Evolutionary conservation across 2,329 filamentous ascomycete genomes (phyloP), one percentile per base, ranked within the genome.

Genomic region (Aaosphaeria arxii): DNA sequence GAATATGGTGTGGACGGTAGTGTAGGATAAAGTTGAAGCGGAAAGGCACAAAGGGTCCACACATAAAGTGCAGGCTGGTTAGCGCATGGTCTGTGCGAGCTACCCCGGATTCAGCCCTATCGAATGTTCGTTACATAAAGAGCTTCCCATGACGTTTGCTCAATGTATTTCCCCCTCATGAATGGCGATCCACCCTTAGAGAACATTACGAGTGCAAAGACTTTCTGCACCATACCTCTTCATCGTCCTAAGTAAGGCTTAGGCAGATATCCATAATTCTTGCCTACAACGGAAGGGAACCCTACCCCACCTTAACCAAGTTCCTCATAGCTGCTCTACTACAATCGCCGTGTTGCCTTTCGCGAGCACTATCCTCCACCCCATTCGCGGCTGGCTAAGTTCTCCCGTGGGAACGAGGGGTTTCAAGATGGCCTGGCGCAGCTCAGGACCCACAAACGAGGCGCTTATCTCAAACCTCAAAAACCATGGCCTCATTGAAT

Each of bases 401-500:
- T 33, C 40, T 36, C 17, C 43, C 11, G 13, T 30, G 29, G 24
- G 47, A 11, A 46, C 36, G 4, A 47, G 52, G 54, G 28, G 43
- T 9, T 47, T 56, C 56, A 78, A 53, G 50, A 97, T 99, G 94
- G 91, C 92, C 50, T 99, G 94, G 94, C 83, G 84, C 57, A 90
- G 88, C 70, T 88, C 86, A 5, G 92, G 90, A 51, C 73, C 74
- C 4, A 83, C 84, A 30, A 96, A 97, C 69, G 71, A 74, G 38
- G 84, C 85, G 48, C 79, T 99, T 43, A 77, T 97, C 52, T 80
- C 86, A 57, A 96, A 96, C 67, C 78, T 99, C 48, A 85, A 77
- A 67, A 77, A 73, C 38, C 83, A 88, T 59, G 80, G 80, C 3
- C 77, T 97, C 45, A 91, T 97, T 56, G 85, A 78, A n/a, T 81